These are phyloP conservation scores for Areca catechu DNA, from an alignment of 176 grass and related monocot genomes.

Conservation along the genomic window DNA sequence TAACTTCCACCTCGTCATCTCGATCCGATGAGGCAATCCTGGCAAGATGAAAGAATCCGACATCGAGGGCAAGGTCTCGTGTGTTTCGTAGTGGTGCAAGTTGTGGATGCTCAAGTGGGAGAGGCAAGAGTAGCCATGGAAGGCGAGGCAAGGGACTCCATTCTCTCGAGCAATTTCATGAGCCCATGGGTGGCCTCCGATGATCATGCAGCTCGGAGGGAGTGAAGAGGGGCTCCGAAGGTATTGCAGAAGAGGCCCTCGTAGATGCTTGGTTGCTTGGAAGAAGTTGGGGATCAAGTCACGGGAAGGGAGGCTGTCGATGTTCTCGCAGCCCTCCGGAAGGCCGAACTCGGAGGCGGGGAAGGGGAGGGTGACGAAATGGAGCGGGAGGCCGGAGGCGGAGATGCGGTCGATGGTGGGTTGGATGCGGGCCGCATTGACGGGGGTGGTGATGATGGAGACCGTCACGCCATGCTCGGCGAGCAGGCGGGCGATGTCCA, in stretches of 20 bases:
- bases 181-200: not conserved
- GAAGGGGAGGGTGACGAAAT: not conserved
- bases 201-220: not conserved
- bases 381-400: not conserved
- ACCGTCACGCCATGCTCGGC: conserved; percentile 25
- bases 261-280: not conserved
- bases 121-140: conserved; percentile 28
- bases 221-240: not conserved
- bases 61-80: conserved; percentile 9
- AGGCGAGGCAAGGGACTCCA: not conserved
- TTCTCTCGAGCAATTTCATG: not conserved
- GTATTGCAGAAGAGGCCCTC: not conserved
- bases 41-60: conserved; percentile 39
- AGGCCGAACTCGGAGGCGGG: not conserved
- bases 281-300: not conserved
- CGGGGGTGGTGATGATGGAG: conserved; percentile 4
- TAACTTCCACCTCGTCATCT: conserved; percentile 35
- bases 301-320: conserved; percentile 8
- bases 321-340: not conserved
- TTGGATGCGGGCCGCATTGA: not conserved
- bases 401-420: not conserved
- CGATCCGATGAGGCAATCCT: conserved; percentile 28
- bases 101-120: conserved; percentile 35
- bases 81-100: conserved; percentile 28
- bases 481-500: conserved; percentile 21